These are phyloP conservation scores for Exobasidium rhododendri DNA, from an alignment of 1,284 basidiomycete genomes.

Conservation along the genomic window DNA sequence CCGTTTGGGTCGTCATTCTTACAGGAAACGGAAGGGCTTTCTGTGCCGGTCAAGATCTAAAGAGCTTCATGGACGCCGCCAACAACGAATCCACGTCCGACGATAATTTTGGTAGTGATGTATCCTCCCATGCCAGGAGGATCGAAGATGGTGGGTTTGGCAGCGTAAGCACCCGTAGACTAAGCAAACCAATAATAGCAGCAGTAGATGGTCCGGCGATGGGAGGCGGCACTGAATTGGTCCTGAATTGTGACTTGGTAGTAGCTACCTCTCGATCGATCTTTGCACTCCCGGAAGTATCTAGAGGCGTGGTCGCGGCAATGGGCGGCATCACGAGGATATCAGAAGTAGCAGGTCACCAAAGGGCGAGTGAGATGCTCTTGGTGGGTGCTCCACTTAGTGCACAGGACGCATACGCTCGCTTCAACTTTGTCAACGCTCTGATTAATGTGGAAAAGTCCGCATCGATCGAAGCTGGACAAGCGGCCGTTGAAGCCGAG, in stretches of 20 bases:
- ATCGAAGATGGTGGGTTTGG: constrained; percentile 66
- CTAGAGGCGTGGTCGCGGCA: constrained; percentile 70
- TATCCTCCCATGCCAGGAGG: background rate
- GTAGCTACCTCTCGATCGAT: constrained; percentile 69
- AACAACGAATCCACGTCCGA: background rate
- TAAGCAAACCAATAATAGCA: constrained; percentile 74
- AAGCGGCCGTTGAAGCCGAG: constrained; percentile 61
- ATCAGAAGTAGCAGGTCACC: constrained; percentile 40
- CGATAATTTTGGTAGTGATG: background rate
- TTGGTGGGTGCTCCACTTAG: constrained; percentile 68
- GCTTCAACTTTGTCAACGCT: constrained; percentile 64
- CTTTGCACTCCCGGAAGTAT: constrained; percentile 77
- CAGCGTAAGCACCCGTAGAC: constrained; percentile 65
- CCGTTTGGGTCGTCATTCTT: constrained; percentile 72
- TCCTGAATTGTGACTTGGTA: constrained; percentile 78
- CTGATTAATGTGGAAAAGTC: constrained; percentile 56
- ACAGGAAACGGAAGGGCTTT: constrained; percentile 74
- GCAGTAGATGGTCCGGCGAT: constrained; percentile 76
- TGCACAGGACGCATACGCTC: constrained; percentile 66
- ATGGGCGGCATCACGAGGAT: constrained; percentile 65
- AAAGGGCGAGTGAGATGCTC: constrained; percentile 75
- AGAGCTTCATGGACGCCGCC: constrained; percentile 25
- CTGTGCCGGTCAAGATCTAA: constrained; percentile 62
- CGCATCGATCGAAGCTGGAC: constrained; percentile 60
- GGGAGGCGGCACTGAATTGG: constrained; percentile 75